These are phyloP conservation scores for Prunus salicina DNA, from an alignment of 306 rosid genomes.

Conservation along the genomic window DNA sequence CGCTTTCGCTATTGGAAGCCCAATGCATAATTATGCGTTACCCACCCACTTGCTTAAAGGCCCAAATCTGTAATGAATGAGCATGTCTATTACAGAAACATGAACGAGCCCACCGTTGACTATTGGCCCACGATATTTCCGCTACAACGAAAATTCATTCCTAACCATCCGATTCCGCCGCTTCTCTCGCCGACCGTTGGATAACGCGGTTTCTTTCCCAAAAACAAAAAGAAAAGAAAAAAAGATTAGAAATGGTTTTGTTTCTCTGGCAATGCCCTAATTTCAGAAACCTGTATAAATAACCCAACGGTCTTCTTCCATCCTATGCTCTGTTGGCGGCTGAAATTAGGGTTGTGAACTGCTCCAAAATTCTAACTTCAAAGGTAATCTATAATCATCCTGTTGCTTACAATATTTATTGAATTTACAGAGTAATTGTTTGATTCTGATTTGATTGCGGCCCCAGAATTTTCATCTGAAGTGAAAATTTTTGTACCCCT, in stretches of 20 bases:
- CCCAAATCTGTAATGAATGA: background rate
- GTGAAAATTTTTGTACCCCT: background rate
- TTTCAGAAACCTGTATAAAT: constrained; percentile 16
- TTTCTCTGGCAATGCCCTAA: constrained; percentile 36
- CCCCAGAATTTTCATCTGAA: background rate
- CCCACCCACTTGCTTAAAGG: background rate
- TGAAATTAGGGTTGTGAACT: background rate
- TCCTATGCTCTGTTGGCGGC: background rate
- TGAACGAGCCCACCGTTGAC: background rate
- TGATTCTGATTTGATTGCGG: background rate
- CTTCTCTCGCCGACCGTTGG: background rate
- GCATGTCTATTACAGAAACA: background rate
- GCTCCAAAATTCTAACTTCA: background rate
- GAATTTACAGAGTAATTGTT: background rate
- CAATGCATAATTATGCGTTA: background rate
- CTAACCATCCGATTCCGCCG: background rate
- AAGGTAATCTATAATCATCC: background rate
- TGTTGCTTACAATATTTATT: background rate
- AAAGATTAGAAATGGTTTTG: background rate
- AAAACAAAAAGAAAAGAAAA: background rate
- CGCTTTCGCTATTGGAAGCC: background rate
- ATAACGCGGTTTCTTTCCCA: background rate
- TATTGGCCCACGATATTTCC: background rate
- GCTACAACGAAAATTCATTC: background rate
- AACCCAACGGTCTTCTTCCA: background rate